Evolutionary conservation across 257 asterid genomes (phyloP), one percentile per base, ranked within the genome.

Genomic region (Lycium barbarum): DNA sequence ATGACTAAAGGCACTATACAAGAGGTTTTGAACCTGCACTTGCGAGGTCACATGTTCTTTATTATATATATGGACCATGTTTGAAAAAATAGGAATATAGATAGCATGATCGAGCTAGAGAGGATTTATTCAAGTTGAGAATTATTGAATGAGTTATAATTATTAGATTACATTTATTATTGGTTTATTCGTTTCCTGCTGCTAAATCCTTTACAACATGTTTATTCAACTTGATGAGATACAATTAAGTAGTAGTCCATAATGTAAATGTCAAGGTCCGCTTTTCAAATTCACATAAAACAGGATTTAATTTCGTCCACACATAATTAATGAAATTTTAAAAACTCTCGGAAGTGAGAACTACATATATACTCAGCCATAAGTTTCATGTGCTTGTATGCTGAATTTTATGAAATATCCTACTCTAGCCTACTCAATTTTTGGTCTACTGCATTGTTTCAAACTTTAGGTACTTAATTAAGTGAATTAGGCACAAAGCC

Each of bases 401-500:
- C 18, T 72, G 57, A 70, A 3, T 38, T 70, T 66, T 7, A 70
- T 70, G 17, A 15, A 68, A 26, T 33, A 70, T 49, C 80, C 80
- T 73, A 73, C 59, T 20, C 22, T 17, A 58, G 80, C 59, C n/a
- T 47, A 72, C 58, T 45, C 26, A 47, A n/a, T 47, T 73, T 71
- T 18, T 40, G 35, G 57, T 45, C 79, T 71, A 71, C 55, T 71
- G 5, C 59, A 54, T 17, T n/a, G 11, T 58, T 15, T 18, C 65
- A 58, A 58, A 17, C 22, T n/a, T 73, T 73, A 73, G 63, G 63
- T 22, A 58, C 63, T 58, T 74, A 74, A 74, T 74, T 47, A 74
- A 74, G 81, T 74, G 63, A 76, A 76, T 76, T 76, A 76, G 82
- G 82, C 82, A 76, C 63, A 76, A 76, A 76, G 14, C 82, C 63